These are phyloP conservation scores for Mortierella claussenii DNA, from an alignment of 192 early-diverging fungal species.

Conservation along the genomic window DNA sequence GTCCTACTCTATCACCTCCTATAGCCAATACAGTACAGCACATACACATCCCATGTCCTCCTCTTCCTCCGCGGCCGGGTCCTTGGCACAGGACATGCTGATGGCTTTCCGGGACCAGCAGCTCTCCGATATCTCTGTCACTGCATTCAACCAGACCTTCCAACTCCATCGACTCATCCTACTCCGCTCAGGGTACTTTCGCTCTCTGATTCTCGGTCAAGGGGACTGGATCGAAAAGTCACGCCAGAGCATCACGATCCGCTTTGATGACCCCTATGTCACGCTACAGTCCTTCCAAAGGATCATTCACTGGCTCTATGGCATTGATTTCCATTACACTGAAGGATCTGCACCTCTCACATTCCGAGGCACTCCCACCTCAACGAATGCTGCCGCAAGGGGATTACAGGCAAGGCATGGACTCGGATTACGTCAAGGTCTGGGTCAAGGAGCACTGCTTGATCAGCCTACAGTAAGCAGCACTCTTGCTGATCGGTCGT, in stretches of 20 bases:
- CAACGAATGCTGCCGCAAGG: background rate
- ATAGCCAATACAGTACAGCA: too few relatives aligned
- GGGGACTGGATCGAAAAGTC: conserved; percentile 52
- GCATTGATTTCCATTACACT: conserved; percentile 47
- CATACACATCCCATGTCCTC: too few relatives aligned
- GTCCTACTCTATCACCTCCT: too few relatives aligned
- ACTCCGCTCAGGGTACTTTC: conserved; percentile 47
- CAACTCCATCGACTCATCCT: conserved; percentile 49
- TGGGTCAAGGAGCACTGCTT: conserved; percentile 1
- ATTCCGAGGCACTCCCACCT: background rate
- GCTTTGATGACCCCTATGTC: conserved; percentile 42
- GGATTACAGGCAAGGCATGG: conserved; percentile 24
- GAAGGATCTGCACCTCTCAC: conserved; percentile 31
- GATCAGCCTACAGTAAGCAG: background rate
- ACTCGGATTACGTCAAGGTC: conserved; percentile 17
- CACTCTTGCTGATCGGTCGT: conserved; percentile 5
- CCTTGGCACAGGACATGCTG: conserved; percentile 46
- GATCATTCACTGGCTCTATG: conserved; percentile 53
- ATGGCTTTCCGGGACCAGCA: conserved; percentile 50
- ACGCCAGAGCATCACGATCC: conserved; percentile 29
- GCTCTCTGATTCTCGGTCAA: conserved; percentile 41
- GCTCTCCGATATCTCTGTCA: conserved; percentile 47
- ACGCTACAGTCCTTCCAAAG: conserved; percentile 45
- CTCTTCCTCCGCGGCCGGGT: conserved; percentile 43
- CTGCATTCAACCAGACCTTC: conserved; percentile 44